phyloP scores from a whole-genome alignment of 192 early-diverging fungal species.

The Obelidium mucronatum region DNA sequence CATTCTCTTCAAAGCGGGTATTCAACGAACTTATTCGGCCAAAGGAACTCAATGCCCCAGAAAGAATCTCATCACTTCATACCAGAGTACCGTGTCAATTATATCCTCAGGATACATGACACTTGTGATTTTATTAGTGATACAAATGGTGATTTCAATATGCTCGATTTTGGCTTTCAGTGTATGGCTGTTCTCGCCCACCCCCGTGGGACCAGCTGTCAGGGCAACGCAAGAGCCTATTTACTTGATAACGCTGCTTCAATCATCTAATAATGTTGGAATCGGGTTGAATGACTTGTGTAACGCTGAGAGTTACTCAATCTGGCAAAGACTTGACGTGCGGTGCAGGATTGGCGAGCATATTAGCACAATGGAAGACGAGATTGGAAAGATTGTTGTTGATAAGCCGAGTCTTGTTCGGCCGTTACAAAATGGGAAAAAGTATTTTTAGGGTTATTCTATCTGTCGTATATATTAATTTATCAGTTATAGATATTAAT shows the following conservation, averaged over 20 bases:
- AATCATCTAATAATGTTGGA: slow-evolving; percentile 5
- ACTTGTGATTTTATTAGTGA: not conserved
- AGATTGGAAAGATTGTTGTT: slow-evolving; percentile 24
- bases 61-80: not conserved
- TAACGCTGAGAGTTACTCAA: slow-evolving; percentile 27
- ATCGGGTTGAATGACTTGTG: not conserved
- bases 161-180: not conserved
- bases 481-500: not conserved
- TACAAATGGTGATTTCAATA: slow-evolving; percentile 11
- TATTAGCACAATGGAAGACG: slow-evolving; percentile 4
- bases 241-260: slow-evolving; percentile 24
- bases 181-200: not conserved
- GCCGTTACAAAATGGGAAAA: slow-evolving; percentile 3
- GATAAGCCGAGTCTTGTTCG: slow-evolving; percentile 14
- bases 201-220: slow-evolving; percentile 20
- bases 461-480: not conserved
- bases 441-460: not conserved
- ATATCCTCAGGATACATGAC: not conserved
- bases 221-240: slow-evolving; percentile 18
- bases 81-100: not conserved
- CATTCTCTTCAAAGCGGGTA: slow-evolving; percentile 27
- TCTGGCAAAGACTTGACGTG: slow-evolving; percentile 29
- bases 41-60: slow-evolving; percentile 24
- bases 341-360: slow-evolving; percentile 19
- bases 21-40: slow-evolving; percentile 16